phyloP scores from a whole-genome alignment of 306 rosid species.

The Carpinus fangiana region DNA sequence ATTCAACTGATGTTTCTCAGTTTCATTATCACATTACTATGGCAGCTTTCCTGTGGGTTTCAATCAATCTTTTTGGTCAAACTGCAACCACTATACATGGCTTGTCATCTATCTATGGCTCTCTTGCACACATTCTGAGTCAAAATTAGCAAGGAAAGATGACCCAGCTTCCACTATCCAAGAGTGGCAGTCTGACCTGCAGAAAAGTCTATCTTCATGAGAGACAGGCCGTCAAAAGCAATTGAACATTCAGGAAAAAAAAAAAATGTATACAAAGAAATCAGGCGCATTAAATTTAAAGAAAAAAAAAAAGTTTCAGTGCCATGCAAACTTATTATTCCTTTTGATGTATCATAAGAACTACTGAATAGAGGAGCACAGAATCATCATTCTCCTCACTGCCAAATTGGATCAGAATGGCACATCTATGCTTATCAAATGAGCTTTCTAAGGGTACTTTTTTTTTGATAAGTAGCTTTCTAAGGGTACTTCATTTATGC shows the following conservation, averaged over 20 bases:
- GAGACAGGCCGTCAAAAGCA: not conserved
- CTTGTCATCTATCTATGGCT: not conserved
- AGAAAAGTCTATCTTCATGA: not conserved
- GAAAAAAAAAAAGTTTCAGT: too few species aligned
- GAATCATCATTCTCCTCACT: not conserved
- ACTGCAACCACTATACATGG: not conserved
- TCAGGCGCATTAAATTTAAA: too few species aligned
- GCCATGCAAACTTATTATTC: too few species aligned
- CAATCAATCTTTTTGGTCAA: not conserved
- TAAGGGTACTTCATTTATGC: not conserved
- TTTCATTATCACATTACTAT: not conserved
- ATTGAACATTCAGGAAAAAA: too few species aligned
- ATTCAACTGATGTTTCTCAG: not conserved
- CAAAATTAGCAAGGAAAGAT: not conserved
- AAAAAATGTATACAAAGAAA: too few species aligned
- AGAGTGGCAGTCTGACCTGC: constrained; percentile 2
- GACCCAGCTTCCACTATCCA: not conserved
- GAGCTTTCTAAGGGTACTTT: not conserved
- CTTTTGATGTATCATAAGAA: too few species aligned
- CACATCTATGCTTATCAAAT: not conserved
- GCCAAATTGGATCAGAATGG: not conserved
- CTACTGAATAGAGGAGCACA: too few species aligned
- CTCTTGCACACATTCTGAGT: not conserved
- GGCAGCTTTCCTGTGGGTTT: not conserved
- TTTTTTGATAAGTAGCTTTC: too few species aligned